Evolutionary conservation across 1,139 yeast species (phyloP), one percentile per base, ranked within the genome.

Genomic region (Arxiozyma slooffiae): DNA sequence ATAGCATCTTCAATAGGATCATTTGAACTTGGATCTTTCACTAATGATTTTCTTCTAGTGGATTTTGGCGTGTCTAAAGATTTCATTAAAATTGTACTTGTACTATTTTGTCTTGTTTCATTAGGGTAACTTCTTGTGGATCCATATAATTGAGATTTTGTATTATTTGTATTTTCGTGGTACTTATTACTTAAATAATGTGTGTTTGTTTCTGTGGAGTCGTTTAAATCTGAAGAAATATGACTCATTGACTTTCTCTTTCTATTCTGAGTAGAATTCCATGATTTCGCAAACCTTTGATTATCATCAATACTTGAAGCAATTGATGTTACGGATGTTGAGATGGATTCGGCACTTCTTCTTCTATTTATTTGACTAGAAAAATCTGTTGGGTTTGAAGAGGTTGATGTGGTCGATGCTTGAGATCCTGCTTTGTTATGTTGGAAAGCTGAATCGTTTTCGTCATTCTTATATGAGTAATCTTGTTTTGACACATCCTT

Each of bases 361-460:
- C 58, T 57, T 34, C 59, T 59, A 41, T 56, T 60, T 14, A 57
- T 52, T 43, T 58, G 59, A 7, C 61, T 26, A 0, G 64, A 60
- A 48, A 63, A 63, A 50, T 65, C 68, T 1, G 67, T 64, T 22
- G 67, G 66, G 34, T 60, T 61, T 9, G 68, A 64, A 17, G 67
- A 63, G 9, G 59, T 50, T 14, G 50, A 48, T n/a, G 36, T 24
- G 11, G 41, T 24, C 3, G 41, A 38, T 7, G 46, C 43, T 36
- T 41, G 41, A 24, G 51, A 41, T 9, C 38, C 39, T 23, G 44
- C 16, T 21, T 41, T 47, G 8, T 17, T 44, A 24, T 38, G 41
- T 7, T 37, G 37, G 9, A n/a, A 20, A 14, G 22, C 11, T 17
- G 14, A 18, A n/a, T 16, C 16, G 16, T 20, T 38, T 14, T 11